Evolutionary conservation across 352 stramenopile genomes (phyloP).

Genomic region (Globisporangium parvum): DNA sequence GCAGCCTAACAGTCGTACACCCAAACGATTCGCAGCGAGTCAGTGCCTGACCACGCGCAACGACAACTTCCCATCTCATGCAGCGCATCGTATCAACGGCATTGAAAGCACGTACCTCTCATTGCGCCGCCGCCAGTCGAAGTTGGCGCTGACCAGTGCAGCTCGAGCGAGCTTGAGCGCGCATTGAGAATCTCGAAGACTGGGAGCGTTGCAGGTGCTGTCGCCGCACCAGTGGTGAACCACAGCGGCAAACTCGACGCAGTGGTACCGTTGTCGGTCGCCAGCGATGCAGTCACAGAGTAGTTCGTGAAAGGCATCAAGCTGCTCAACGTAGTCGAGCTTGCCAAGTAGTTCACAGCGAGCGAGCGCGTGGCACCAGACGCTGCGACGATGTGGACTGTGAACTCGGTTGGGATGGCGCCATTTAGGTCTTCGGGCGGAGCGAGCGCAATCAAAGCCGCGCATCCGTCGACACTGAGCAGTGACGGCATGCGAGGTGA

Average conservation of each 20-base stretch:
- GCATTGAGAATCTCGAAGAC: slow-evolving; percentile 13
- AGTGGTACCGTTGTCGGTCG: slow-evolving; percentile 14
- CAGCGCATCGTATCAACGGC: no score
- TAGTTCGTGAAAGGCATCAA: slow-evolving; percentile 27
- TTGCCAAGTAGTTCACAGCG: slow-evolving; percentile 1
- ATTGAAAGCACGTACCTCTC: slow-evolving; percentile 17
- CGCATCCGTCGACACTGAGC: slow-evolving; percentile 15
- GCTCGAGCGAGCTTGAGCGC: slow-evolving; percentile 19
- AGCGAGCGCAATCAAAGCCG: slow-evolving; percentile 12
- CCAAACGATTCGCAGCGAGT: no score
- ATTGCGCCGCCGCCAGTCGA: slow-evolving; percentile 34
- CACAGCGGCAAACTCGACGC: slow-evolving; percentile 12
- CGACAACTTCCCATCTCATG: not conserved
- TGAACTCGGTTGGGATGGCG: slow-evolving; percentile 10
- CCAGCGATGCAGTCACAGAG: slow-evolving; percentile 13
- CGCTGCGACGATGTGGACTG: not conserved
- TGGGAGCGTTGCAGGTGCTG: slow-evolving; percentile 12
- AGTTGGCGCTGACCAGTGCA: slow-evolving; percentile 28
- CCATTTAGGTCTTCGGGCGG: slow-evolving; percentile 32
- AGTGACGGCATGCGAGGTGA: slow-evolving; percentile 18
- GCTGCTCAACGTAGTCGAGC: slow-evolving; percentile 12
- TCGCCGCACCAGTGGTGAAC: slow-evolving; percentile 20
- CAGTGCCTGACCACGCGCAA: not conserved
- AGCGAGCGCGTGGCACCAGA: slow-evolving; percentile 4
- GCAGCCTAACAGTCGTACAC: slow-evolving; percentile 21